These are phyloP conservation scores for Suhomyces ambrosiae DNA, from an alignment of 1,139 yeast species.

Conservation along the genomic window DNA sequence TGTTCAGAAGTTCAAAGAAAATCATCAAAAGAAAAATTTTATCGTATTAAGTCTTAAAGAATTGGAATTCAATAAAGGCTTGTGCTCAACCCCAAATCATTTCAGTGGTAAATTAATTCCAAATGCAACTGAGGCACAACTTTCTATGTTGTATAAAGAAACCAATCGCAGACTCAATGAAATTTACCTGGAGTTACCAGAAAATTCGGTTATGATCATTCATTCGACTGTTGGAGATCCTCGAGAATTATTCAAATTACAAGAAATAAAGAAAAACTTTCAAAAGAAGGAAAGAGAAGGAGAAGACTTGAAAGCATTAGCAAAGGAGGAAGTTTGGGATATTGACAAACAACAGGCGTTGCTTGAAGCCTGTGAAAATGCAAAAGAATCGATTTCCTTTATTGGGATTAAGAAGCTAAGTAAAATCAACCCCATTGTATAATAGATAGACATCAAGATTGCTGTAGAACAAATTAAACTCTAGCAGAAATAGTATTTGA, in stretches of 20 bases:
- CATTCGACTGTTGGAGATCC: constrained; percentile 68
- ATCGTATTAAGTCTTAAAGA: constrained; percentile 61
- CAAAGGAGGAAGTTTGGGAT: constrained; percentile 54
- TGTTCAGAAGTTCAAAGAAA: constrained; percentile 39
- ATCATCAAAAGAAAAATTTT: constrained; percentile 44
- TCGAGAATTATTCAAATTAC: constrained; percentile 51
- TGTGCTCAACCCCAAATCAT: constrained; percentile 19
- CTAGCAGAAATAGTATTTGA: too few species aligned
- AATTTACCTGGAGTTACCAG: constrained; percentile 58
- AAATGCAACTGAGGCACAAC: constrained; percentile 2
- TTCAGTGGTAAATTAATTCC: constrained; percentile 5
- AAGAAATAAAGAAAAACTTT: constrained; percentile 38
- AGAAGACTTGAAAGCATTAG: constrained; percentile 41
- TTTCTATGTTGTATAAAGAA: constrained; percentile 7
- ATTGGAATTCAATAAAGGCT: constrained; percentile 47
- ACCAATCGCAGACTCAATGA: constrained; percentile 48
- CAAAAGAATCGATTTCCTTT: constrained; percentile 61
- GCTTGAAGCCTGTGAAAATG: constrained; percentile 42
- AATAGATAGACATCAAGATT: constrained; percentile 1
- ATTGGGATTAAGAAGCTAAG: constrained; percentile 21
- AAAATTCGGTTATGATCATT: constrained; percentile 60
- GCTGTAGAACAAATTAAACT: too few species aligned
- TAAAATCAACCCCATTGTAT: constrained; percentile 1
- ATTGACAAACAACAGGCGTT: constrained; percentile 47
- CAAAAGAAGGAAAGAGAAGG: constrained; percentile 41